Evolutionary conservation across 768 basidiomycete species (phyloP), one percentile per base, ranked within the genome.

Genomic region (Leccinellum albellum): DNA sequence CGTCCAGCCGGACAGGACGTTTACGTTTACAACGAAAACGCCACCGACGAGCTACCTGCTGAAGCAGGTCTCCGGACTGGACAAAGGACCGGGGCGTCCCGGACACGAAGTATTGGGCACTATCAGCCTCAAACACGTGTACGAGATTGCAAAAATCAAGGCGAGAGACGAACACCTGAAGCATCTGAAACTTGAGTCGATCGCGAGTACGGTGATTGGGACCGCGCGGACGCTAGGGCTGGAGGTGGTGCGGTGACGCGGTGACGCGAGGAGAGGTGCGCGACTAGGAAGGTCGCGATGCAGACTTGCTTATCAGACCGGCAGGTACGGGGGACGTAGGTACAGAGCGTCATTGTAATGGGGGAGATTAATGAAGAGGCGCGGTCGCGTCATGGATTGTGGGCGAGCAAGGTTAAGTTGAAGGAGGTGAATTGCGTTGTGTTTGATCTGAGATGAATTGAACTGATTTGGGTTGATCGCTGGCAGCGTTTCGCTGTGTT

Each of bases 71-170:
- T 86, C 93, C 44, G 89, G 89, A 14, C 84, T 98, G 67, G 90
- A 93, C 68, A 94, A 94, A 75, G 96, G 94, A 15, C 85, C 91
- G 48, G 90, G 85, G 45, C 85, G 85, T 67, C 87, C 91, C 65
- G 85, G 92, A 56, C 83, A 89, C 75, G 87, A 90, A 67, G 77
- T 80, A 58, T 78, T 84, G 59, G 92, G 88, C 50, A 93, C 89
- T 47, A 81, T 98, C 72, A 90, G 84, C 69, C 81, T 98, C 66
- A 99, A 99, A 79, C 95, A 98, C 79, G 83, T 98, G 70, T 98
- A 94, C 74, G 97, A 98, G 79, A 97, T 99, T 70, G 93, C 96
- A 35, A 96, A 91, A 81, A 90, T 99, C 73, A 99, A 99, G 78
- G 82, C 85, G 53, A 84, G 81, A 67, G 97, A 99, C 76, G 88